Percentiles rank a stretch among this genome's conserved stretches.
These are phyloP conservation scores for Kurtzmaniella quercitrusa DNA, from an alignment of 1,139 yeast species.

Conservation along the genomic window DNA sequence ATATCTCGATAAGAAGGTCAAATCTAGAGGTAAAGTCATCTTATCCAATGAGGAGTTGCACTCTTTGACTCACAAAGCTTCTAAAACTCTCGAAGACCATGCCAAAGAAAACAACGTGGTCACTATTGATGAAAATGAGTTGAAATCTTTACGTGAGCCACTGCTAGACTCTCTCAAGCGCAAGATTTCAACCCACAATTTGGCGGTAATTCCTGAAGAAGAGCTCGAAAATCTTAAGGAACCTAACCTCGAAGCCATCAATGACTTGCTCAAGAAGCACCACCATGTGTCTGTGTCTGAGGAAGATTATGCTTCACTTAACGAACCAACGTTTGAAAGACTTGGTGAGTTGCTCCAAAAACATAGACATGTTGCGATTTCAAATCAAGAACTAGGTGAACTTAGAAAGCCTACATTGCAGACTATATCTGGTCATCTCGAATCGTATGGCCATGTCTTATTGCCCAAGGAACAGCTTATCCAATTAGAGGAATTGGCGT, in stretches of 20 bases:
- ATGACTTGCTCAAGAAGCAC: neutral
- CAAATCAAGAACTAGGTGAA: slow-evolving; percentile 14
- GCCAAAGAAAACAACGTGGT: slow-evolving; percentile 9
- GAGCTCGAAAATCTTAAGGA: neutral
- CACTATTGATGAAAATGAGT: slow-evolving; percentile 9
- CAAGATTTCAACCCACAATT: neutral
- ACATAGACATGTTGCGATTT: slow-evolving; percentile 10
- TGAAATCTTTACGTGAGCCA: slow-evolving; percentile 5
- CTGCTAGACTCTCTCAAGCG: neutral
- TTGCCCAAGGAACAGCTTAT: slow-evolving; percentile 14
- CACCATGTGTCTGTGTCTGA: neutral
- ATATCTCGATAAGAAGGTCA: slow-evolving; percentile 20
- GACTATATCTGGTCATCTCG: slow-evolving; percentile 3
- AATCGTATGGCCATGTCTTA: slow-evolving; percentile 3
- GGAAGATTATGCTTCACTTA: neutral
- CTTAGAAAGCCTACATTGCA: slow-evolving; percentile 12
- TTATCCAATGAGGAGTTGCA: slow-evolving; percentile 13
- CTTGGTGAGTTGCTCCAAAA: slow-evolving; percentile 3
- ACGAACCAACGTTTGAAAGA: neutral
- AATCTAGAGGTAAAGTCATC: slow-evolving; percentile 10
- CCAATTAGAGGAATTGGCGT: slow-evolving; percentile 8
- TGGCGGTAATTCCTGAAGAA: neutral
- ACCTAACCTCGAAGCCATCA: neutral
- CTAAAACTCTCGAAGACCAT: slow-evolving; percentile 5
- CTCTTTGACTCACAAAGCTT: slow-evolving; percentile 7